Conservation (phyloP, 1,139 yeast genomes). For the Lodderomyces beijingensis region DNA sequence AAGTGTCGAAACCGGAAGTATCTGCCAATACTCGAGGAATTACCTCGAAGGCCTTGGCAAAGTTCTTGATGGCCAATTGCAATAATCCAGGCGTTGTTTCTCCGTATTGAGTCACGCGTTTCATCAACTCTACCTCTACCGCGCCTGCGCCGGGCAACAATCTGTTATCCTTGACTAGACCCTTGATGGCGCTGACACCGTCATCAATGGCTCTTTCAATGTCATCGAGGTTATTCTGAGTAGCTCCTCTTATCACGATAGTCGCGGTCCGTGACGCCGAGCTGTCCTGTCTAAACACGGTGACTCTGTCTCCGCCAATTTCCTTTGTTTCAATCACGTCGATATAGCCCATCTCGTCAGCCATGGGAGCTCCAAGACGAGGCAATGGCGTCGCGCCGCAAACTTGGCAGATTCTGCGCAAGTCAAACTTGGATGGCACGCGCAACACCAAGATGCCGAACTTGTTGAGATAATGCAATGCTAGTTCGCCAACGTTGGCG, state of each 20-base stretch:
- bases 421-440: conserved; percentile 90
- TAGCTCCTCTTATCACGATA: conserved; percentile 91
- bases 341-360: conserved; percentile 87
- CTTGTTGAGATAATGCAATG: conserved; percentile 88
- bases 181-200: conserved; percentile 90
- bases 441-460: conserved; percentile 79
- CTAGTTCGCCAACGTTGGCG: conserved; percentile 86
- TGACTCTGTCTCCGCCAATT: conserved; percentile 97
- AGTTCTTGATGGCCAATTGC: conserved; percentile 91
- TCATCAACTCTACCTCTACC: conserved; percentile 84
- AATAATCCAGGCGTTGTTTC: conserved; percentile 90
- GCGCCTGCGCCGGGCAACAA: conserved; percentile 97
- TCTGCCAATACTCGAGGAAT: conserved; percentile 91
- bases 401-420: conserved; percentile 90
- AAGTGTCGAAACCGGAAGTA: conserved; percentile 88
- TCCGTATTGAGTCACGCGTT: conserved; percentile 76
- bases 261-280: conserved; percentile 80
- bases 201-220: conserved; percentile 96
- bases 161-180: conserved; percentile 73
- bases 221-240: conserved; percentile 91
- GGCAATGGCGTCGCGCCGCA: conserved; percentile 98
- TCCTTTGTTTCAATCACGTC: conserved; percentile 89
- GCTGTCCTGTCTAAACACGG: conserved; percentile 81
- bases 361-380: conserved; percentile 91
- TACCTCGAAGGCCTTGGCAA: conserved; percentile 92